These are phyloP conservation scores for Teunomyces gatunensis DNA, from an alignment of 805 yeast genomes.

Conservation along the genomic window DNA sequence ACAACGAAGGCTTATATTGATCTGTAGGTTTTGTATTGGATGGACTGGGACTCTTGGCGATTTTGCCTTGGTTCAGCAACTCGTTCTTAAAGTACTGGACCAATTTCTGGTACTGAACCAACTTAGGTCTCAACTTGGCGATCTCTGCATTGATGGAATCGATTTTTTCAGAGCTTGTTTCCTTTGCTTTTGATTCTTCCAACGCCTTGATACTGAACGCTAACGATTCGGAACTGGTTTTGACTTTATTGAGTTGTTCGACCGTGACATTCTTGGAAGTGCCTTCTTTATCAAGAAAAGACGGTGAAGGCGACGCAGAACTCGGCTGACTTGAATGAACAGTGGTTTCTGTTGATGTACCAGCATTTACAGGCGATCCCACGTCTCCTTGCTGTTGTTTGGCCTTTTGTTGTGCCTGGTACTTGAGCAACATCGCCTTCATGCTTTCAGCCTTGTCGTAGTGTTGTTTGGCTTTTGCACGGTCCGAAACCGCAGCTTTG, in stretches of 20 bases:
- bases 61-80: conserved; percentile 14
- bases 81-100: conserved; percentile 22
- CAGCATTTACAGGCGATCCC: neutral
- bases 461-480: conserved; percentile 20
- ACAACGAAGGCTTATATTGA: neutral
- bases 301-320: conserved; percentile 1
- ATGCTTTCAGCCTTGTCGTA: conserved; percentile 24
- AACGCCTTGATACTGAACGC: conserved; percentile 19
- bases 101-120: conserved; percentile 21
- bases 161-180: conserved; percentile 6
- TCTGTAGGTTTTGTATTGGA: neutral
- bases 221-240: conserved; percentile 19
- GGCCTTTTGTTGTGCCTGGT: conserved; percentile 22
- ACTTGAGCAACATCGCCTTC: conserved; percentile 23
- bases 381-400: conserved; percentile 3
- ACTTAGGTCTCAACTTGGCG: conserved; percentile 14
- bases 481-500: conserved; percentile 19
- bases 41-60: conserved; percentile 2
- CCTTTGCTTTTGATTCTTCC: conserved; percentile 17
- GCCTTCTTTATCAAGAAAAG: neutral
- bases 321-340: neutral
- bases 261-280: conserved; percentile 9
- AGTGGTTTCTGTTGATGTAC: neutral
- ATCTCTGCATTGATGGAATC: conserved; percentile 9
- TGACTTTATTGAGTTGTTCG: conserved; percentile 22